These are phyloP conservation scores for Myxozyma mucilagina DNA, from an alignment of 805 yeast species.

Conservation along the genomic window DNA sequence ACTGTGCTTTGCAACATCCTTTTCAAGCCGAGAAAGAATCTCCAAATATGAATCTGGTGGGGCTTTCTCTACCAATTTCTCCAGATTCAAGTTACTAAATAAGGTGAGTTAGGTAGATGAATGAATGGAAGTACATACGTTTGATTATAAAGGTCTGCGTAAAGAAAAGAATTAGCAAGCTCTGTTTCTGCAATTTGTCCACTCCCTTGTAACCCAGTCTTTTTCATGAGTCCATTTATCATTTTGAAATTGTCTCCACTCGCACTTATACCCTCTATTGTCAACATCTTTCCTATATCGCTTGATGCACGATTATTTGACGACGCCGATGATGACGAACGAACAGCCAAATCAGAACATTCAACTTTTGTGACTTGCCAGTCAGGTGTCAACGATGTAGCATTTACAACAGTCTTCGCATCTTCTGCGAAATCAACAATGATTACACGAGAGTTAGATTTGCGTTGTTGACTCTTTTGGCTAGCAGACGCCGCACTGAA, in stretches of 20 bases:
- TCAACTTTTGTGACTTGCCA: slow-evolving; percentile 42
- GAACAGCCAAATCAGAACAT: slow-evolving; percentile 25
- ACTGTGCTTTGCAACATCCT: neutral
- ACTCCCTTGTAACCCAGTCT: slow-evolving; percentile 1
- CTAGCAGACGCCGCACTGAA: neutral
- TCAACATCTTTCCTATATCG: slow-evolving; percentile 25
- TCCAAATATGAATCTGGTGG: slow-evolving; percentile 11
- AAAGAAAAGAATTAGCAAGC: slow-evolving; percentile 9
- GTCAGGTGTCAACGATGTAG: slow-evolving; percentile 41
- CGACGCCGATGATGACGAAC: neutral
- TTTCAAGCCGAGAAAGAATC: neutral
- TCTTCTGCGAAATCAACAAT: slow-evolving; percentile 43
- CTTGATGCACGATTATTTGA: neutral
- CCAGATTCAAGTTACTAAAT: slow-evolving; percentile 4
- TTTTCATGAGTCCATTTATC: neutral
- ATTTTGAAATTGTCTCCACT: slow-evolving; percentile 11
- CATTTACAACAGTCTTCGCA: slow-evolving; percentile 37
- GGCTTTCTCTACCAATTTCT: neutral
- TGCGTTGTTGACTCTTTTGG: neutral
- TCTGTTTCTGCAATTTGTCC: slow-evolving; percentile 8
- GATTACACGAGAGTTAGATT: slow-evolving; percentile 29
- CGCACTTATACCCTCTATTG: slow-evolving; percentile 30
- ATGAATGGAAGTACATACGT: slow-evolving; percentile 8
- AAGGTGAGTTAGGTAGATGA: neutral
- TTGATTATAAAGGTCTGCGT: slow-evolving; percentile 16